Evolutionary conservation across 768 basidiomycete genomes (phyloP).

Genomic region (Mycena polygramma): DNA sequence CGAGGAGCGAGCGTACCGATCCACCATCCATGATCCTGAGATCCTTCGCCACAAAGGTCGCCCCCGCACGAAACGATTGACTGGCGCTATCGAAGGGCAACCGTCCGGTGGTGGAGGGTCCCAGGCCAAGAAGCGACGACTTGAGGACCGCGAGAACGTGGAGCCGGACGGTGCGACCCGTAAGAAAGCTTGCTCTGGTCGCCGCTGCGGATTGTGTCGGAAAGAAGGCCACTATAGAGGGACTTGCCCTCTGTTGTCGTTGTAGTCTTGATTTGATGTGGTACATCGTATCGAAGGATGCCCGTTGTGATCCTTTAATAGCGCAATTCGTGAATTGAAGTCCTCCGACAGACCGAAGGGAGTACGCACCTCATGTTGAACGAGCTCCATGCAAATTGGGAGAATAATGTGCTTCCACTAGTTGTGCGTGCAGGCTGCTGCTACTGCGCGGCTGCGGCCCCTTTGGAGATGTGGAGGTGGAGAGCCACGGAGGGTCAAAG

Average conservation of each 20-base stretch:
- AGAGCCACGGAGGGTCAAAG: too few relatives aligned
- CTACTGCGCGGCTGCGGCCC: too few relatives aligned
- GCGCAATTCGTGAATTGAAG: too few relatives aligned
- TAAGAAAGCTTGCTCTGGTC: not conserved
- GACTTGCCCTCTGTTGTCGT: not conserved
- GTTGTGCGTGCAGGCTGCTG: too few relatives aligned
- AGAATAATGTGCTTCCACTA: too few relatives aligned
- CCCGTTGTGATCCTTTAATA: too few relatives aligned
- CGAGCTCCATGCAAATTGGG: too few relatives aligned
- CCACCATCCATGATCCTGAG: slow-evolving; percentile 8
- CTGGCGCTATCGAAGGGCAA: slow-evolving; percentile 1
- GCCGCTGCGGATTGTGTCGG: not conserved
- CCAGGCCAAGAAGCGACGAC: not conserved
- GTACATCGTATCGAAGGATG: not conserved
- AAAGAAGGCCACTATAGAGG: not conserved
- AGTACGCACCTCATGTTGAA: too few relatives aligned
- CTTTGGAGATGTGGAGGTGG: too few relatives aligned
- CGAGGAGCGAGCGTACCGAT: not conserved
- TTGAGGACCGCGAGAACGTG: not conserved
- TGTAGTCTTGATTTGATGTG: not conserved
- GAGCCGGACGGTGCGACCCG: not conserved
- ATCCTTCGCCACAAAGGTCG: not conserved
- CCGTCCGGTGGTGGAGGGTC: slow-evolving; percentile 7
- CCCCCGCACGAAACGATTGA: not conserved
- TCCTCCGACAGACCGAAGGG: too few relatives aligned